Base-by-base conservation (phyloP, 257 asterid species). In the Petunia secreta region DNA sequence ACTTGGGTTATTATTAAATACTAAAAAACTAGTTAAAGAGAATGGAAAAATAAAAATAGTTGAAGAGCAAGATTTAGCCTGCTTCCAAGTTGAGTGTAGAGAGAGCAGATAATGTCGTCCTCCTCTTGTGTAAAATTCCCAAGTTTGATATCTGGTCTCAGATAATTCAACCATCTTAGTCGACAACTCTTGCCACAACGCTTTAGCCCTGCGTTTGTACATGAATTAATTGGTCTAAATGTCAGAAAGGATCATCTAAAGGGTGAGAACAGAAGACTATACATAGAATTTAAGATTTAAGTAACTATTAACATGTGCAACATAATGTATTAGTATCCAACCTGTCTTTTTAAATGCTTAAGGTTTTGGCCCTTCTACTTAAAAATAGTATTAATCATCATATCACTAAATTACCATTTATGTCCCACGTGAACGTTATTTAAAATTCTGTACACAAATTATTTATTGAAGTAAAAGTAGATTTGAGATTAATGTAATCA, bases 111-210 rank as follows among this genome's bases (percentile, higher is more conserved):
- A 15, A 77, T 80, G 60, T 55, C 34, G 43, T 87, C 91, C 79
- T 91, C 91, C 66, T 89, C 90, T 53, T 50, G 83, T 1, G 93
- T 87, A 80, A 88, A 91, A 74, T 79, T 85, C 10, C 91, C 95
- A 74, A 78, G 93, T 81, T 85, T 89, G 10, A 91, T 86, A 67
- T 86, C 89, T 52, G 95, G 93, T 75, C 91, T 86, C 2, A 89
- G 86, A 80, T 91, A 91, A 82, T 91, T 91, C 3, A 91, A 89
- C 93, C 91, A 91, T 82, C 91, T 75, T 14, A 89, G 85, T 2
- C 95, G 87, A 9, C 95, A 89, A 63, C 93, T 89, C 87, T 91
- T 91, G 15, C 93, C 91, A 6, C 93, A 89, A 3, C 92, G 91
- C 75, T 77, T 68, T 39, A 91, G 90, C 11, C 93, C 92, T 89